Evolutionary conservation across 805 yeast species (phyloP).

Genomic region (Sungouiozyma intestinalis): DNA sequence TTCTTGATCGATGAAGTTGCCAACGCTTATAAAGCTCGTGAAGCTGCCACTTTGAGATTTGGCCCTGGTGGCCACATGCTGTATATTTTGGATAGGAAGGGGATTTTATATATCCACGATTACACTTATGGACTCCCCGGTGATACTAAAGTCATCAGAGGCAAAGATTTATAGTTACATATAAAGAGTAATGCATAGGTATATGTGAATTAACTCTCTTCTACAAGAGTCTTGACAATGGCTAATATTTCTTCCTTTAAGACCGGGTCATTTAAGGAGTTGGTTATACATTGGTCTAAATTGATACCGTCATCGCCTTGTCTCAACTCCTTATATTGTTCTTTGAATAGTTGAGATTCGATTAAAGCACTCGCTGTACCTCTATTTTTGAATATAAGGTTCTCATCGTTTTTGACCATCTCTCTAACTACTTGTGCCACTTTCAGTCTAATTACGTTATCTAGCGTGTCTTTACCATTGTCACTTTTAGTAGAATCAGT

Average conservation of each 20-base stretch:
- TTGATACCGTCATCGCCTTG: constrained; percentile 12
- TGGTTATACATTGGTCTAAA: constrained; percentile 13
- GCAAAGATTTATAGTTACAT: constrained; percentile 37
- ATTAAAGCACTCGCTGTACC: constrained; percentile 27
- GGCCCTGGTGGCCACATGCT: constrained; percentile 75
- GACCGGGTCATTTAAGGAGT: constrained; percentile 12
- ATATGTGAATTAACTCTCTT: not conserved
- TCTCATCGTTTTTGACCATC: constrained; percentile 23
- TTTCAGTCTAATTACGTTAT: constrained; percentile 10
- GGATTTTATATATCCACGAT: constrained; percentile 68
- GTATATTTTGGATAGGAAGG: constrained; percentile 71
- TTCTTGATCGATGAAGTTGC: constrained; percentile 64
- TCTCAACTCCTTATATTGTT: constrained; percentile 15
- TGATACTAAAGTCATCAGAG: constrained; percentile 53
- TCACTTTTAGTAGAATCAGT: constrained; percentile 3
- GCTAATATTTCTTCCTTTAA: constrained; percentile 6
- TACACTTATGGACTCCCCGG: constrained; percentile 80
- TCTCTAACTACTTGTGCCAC: constrained; percentile 17
- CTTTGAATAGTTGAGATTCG: constrained; percentile 24
- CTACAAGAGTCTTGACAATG: constrained; percentile 1
- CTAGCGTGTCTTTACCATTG: constrained; percentile 2
- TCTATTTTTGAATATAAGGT: constrained; percentile 25
- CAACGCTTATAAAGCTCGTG: constrained; percentile 58
- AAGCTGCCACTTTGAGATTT: constrained; percentile 70
- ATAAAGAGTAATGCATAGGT: not conserved